A percentile compares a stretch with the other conserved stretches of the same genome.
Conservation (phyloP, 345 rosid genomes). For the Syzygium aromaticum region DNA sequence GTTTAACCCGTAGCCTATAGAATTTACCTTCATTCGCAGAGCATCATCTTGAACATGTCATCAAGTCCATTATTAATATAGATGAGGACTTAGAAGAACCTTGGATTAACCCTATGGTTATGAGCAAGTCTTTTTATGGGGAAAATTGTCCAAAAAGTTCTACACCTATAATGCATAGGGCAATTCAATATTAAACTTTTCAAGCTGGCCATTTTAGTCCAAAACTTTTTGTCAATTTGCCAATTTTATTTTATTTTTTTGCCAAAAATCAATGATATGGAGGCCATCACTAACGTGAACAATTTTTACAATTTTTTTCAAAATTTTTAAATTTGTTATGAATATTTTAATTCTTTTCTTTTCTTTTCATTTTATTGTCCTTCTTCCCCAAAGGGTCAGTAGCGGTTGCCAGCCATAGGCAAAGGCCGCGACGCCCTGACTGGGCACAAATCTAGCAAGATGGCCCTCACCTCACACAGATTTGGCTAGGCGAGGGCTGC, state of each 20-base stretch:
- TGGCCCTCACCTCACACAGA: no score
- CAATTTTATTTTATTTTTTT: neutral
- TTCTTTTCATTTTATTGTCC: rapidly evolving
- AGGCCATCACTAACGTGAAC: neutral
- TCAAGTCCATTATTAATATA: neutral
- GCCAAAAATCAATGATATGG: neutral
- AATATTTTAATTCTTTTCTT: neutral
- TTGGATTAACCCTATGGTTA: neutral
- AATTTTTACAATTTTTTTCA: no score
- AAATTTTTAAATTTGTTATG: no score
- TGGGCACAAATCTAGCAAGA: neutral
- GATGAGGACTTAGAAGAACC: neutral
- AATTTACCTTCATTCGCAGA: neutral
- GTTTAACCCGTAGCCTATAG: neutral
- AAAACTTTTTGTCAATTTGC: neutral
- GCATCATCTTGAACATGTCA: neutral
- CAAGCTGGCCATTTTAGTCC: neutral
- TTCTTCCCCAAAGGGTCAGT: neutral
- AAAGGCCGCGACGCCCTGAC: neutral
- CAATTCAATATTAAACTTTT: neutral
- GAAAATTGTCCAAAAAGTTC: neutral
- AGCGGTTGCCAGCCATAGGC: neutral
- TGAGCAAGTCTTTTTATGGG: neutral
- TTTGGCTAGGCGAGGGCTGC: neutral
- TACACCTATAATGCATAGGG: rapidly evolving